phyloP scores from a whole-genome alignment of 2,329 filamentous ascomycete genomes.

The Fusarium compactum region DNA sequence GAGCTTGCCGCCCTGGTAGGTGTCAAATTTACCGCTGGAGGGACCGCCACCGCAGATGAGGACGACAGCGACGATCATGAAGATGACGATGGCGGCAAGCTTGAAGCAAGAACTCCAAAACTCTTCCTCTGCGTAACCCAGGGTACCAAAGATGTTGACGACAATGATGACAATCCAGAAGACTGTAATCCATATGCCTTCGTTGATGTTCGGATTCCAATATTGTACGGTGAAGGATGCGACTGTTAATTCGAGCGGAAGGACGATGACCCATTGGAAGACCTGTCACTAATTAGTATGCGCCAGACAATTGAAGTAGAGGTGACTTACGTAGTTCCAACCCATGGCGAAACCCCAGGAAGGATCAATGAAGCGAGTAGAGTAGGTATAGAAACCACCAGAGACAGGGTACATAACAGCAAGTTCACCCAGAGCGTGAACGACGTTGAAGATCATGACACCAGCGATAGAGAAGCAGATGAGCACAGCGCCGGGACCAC shows the following conservation, averaged over 20 bases:
- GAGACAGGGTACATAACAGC: constrained; percentile 72
- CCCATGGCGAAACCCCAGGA: constrained; percentile 70
- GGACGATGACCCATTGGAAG: constrained; percentile 63
- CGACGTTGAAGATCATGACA: constrained; percentile 71
- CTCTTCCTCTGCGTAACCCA: constrained; percentile 67
- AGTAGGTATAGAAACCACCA: constrained; percentile 73
- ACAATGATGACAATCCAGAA: constrained; percentile 63
- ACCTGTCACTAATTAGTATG: constrained; percentile 43
- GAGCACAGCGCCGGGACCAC: constrained; percentile 61
- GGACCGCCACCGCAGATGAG: constrained; percentile 70
- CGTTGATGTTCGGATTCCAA: constrained; percentile 61
- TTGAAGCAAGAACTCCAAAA: constrained; percentile 68
- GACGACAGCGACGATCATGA: constrained; percentile 71
- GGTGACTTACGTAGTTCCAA: constrained; percentile 50
- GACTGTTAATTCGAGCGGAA: constrained; percentile 65
- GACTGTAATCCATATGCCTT: constrained; percentile 65
- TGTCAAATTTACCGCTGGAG: constrained; percentile 54
- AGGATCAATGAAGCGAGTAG: constrained; percentile 70
- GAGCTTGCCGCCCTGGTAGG: constrained; percentile 58
- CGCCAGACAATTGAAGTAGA: accelerated
- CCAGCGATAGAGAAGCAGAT: constrained; percentile 68
- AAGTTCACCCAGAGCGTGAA: constrained; percentile 71
- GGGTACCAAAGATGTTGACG: constrained; percentile 67
- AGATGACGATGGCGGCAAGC: constrained; percentile 67
- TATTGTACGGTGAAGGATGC: constrained; percentile 63